Base-by-base conservation (phyloP, 495 filamentous ascomycete species). In the Penicillium canariense region DNA sequence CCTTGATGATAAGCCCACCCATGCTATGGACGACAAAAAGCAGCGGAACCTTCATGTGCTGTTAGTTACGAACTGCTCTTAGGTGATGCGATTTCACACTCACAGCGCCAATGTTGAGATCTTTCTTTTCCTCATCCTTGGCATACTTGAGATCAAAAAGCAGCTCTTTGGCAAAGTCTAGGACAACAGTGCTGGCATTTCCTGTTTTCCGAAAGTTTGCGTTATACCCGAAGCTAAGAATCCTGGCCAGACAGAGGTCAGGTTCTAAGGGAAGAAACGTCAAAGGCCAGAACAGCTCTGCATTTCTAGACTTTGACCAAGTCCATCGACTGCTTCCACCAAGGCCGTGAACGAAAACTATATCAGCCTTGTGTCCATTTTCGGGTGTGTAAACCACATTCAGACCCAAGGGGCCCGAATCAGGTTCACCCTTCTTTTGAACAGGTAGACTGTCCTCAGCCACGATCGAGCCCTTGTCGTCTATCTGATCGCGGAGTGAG, bases 161-260 rank as follows among this genome's bases (percentile, higher is more conserved):
- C 9, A 56, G 12, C 1, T 56, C 53, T 26, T 56, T 56, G 1
- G 53, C 53, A 34, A 56, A 56, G 27, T 56, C 53, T n/a, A n/a
- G 4, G 4, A 56, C 43, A 9, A 38, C 45, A 6, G 36, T 36
- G n/a, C 36, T 12, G 2, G 42, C 15, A 6, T 4, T 4, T 5
- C 32, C 43, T 1, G 18, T 38, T 3, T 20, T 17, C 11, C 12
- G 11, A n/a, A n/a, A 54, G 32, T 15, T 46, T 32, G 53, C 44
- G n/a, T 49, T 55, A 18, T 55, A 55, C 4, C 53, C 53, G 27
- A 55, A 55, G 2, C 34, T 23, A 4, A 55, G 20, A 1, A 55
- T 49, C 11, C 53, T 42, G 0, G 53, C 45, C 15, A 18, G 26
- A 8, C 2, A 28, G 7, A 32, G 10, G 1, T 20, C 17, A 0